Evolutionary conservation across 805 yeast species (phyloP).

Genomic region (Starmerella apicola): DNA sequence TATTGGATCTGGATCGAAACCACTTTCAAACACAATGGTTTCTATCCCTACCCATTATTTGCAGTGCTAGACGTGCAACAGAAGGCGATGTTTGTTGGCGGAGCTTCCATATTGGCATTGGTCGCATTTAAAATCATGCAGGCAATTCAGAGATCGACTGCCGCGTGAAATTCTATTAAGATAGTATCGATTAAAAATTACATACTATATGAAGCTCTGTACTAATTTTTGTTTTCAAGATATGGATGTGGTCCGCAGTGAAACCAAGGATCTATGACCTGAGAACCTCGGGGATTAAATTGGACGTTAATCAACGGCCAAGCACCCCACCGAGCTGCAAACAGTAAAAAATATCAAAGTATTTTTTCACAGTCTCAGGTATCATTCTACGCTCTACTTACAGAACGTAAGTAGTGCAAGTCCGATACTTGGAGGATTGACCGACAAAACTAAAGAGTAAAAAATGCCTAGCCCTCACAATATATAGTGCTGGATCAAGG

Average conservation of each 20-base stretch:
- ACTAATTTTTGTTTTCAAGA: not conserved
- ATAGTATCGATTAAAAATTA: not conserved
- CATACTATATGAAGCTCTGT: not conserved
- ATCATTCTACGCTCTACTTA: not conserved
- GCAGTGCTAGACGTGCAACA: slow-evolving; percentile 17
- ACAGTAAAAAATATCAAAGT: too few relatives aligned
- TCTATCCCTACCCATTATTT: slow-evolving; percentile 28
- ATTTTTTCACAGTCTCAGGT: not conserved
- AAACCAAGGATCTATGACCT: slow-evolving; percentile 21
- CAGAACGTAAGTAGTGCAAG: slow-evolving; percentile 11
- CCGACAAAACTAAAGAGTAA: slow-evolving; percentile 3
- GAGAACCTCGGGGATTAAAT: slow-evolving; percentile 23
- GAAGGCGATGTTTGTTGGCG: slow-evolving; percentile 20
- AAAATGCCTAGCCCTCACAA: not conserved
- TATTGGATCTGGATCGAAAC: slow-evolving; percentile 28
- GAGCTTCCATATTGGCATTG: slow-evolving; percentile 17
- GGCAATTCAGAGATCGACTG: slow-evolving; percentile 14
- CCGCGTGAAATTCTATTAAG: too few relatives aligned
- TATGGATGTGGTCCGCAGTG: slow-evolving; percentile 22
- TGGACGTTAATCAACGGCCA: slow-evolving; percentile 19
- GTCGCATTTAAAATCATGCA: slow-evolving; percentile 18
- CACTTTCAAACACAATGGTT: slow-evolving; percentile 22
- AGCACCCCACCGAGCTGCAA: slow-evolving; percentile 5
- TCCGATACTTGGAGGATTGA: slow-evolving; percentile 4
- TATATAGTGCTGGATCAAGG: too few relatives aligned